Conservation (phyloP, 2,329 filamentous ascomycete species). For the Nothopassalora personata region DNA sequence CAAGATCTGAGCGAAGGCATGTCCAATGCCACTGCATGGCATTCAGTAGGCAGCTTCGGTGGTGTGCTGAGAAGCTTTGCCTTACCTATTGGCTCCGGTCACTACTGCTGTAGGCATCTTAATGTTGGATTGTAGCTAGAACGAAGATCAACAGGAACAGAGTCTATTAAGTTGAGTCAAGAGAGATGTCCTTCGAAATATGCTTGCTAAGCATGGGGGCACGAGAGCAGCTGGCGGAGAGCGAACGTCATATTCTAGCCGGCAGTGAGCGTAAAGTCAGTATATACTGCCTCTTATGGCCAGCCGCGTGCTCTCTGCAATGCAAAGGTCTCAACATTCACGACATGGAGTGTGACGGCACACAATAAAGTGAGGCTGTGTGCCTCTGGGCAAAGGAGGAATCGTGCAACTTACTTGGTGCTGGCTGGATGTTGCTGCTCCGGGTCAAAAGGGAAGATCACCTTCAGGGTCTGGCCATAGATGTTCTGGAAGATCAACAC, state of each 20-base stretch:
- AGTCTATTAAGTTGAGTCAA: neutral
- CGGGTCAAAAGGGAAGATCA: neutral
- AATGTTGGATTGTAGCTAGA: neutral
- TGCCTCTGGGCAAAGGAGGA: neutral
- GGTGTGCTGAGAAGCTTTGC: neutral
- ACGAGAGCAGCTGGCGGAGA: neutral
- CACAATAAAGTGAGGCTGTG: neutral
- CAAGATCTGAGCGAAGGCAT: slow-evolving; percentile 20
- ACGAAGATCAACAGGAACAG: neutral
- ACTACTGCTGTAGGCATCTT: slow-evolving; percentile 20
- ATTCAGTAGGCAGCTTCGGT: neutral
- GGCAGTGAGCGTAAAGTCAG: neutral
- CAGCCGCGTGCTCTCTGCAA: neutral
- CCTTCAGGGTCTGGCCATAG: neutral
- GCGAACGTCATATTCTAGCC: neutral
- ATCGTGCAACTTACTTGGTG: neutral
- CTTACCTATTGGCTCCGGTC: slow-evolving; percentile 18
- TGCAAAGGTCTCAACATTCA: neutral
- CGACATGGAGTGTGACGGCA: neutral
- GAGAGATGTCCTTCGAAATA: neutral
- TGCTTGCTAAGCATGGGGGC: neutral
- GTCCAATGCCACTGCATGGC: slow-evolving; percentile 16
- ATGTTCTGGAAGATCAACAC: neutral
- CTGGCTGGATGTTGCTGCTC: neutral
- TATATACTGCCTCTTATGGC: neutral